These are phyloP conservation scores for Tulasnella calospora DNA, from an alignment of 768 basidiomycete species.

Conservation along the genomic window DNA sequence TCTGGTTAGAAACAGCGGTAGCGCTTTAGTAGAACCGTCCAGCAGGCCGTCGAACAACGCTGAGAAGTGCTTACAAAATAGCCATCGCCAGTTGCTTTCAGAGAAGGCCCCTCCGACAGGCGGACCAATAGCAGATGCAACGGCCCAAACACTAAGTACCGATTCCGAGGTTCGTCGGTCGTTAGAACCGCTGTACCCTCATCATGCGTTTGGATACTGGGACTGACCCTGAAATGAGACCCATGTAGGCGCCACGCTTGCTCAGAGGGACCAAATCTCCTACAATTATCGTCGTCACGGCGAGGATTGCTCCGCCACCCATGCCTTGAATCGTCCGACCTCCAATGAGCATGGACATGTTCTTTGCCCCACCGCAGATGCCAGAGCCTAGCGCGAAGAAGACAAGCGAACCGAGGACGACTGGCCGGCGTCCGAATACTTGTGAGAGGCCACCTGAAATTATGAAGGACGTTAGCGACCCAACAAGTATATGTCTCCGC, in stretches of 20 bases:
- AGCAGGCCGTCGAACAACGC: too few species aligned
- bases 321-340: constrained; percentile 34
- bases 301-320: constrained; percentile 34
- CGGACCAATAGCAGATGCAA: constrained; percentile 27
- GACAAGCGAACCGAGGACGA: constrained; percentile 35
- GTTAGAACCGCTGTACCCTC: neutral
- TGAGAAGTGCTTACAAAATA: constrained; percentile 1
- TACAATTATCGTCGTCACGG: constrained; percentile 35
- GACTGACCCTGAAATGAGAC: constrained; percentile 38
- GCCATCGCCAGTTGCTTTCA: constrained; percentile 20
- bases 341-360: constrained; percentile 41
- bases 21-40: too few species aligned
- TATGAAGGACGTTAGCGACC: neutral
- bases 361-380: constrained; percentile 40
- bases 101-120: constrained; percentile 28
- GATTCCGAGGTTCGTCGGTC: neutral
- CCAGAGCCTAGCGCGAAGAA: constrained; percentile 42
- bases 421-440: constrained; percentile 39
- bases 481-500: accelerated
- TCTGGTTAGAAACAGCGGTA: neutral
- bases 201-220: constrained; percentile 7
- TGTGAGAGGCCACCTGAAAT: constrained; percentile 33
- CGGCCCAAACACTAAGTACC: constrained; percentile 34
- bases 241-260: constrained; percentile 39
- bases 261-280: constrained; percentile 42